Evolutionary conservation across 2,329 filamentous ascomycete species (phyloP), one percentile per base, ranked within the genome.

Genomic region (Ustulina deusta): DNA sequence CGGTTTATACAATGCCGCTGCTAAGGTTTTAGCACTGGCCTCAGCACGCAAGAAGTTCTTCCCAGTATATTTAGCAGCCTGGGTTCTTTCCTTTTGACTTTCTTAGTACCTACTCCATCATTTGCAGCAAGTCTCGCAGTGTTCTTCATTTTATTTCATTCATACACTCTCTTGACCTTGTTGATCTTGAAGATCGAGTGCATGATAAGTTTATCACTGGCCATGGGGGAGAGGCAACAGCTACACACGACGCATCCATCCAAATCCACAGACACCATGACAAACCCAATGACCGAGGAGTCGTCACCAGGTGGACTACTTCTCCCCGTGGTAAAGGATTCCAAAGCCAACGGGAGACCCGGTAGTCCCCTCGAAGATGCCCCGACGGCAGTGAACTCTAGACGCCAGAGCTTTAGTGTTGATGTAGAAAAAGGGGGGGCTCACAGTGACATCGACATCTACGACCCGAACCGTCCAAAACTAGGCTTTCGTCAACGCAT

Each of bases 401-500:
- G 55, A 36, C 42, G 61, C 6, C 68, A 29, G 20, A 65, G 65
- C 22, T 48, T 58, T 20, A 51, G 56, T 6, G 32, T 60, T 13
- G 65, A 64, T 38, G 7, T 60, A 2, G 65, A 68, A 42, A 56
- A 59, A 13, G 57, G 42, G 49, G 32, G 34, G 52, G 13, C 49
- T 22, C 27, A 54, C 17, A 22, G 29, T 17, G 1, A 2, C 6
- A 36, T 75, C 49, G 76, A 78, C 54, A 70, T 74, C 25, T 72
- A 77, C 65, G 76, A 78, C 46, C 76, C 76, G 17, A 76, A 78
- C 54, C 78, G 79, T 17, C 80, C 79, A 2, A 81, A 78, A 59
- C 72, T 86, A 1, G 73, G 78, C 3, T 64, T 86, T 22, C 80
- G 81, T 61, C 74, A 83, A 62, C 79, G 86, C 3, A 77, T 88